Conservation (phyloP, 331 rosid genomes). For the Quercus lobata region DNA sequence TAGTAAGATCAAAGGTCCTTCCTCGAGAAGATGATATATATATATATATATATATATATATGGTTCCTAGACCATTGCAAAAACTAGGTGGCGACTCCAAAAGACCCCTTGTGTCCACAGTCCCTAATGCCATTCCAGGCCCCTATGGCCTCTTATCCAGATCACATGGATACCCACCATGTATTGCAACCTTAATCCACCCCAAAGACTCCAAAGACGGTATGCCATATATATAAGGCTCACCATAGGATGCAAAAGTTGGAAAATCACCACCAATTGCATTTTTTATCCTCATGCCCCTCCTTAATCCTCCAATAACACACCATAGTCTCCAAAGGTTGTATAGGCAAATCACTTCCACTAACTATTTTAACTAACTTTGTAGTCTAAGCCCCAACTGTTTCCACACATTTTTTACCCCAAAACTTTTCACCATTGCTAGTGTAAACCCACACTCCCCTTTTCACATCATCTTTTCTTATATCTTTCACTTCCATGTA, state of each 20-base stretch:
- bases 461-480: conserved; percentile 10
- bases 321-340: conserved; percentile 50
- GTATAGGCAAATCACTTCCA: conserved; percentile 59
- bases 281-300: conserved; percentile 44
- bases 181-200: conserved; percentile 61
- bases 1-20: too few species aligned
- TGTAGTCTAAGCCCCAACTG: conserved; percentile 67
- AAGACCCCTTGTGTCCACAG: too few species aligned
- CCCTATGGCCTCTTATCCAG: conserved; percentile 78
- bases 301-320: conserved; percentile 73
- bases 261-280: conserved; percentile 58
- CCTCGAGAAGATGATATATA: too few species aligned
- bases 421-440: conserved; percentile 38
- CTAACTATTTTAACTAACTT: conserved; percentile 55
- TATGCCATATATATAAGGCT: conserved; percentile 51
- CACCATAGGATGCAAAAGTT: conserved; percentile 55
- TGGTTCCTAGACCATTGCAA: too few species aligned
- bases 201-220: conserved; percentile 78
- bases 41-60: too few species aligned
- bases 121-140: conserved; percentile 18
- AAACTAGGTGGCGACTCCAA: too few species aligned
- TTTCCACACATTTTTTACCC: conserved; percentile 71
- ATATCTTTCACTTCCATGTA: conserved; percentile 50
- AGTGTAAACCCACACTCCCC: conserved; percentile 36
- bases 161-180: conserved; percentile 63